Base-by-base conservation (phyloP, 2,329 filamentous ascomycete genomes). In the Trichothecium sympodiale region DNA sequence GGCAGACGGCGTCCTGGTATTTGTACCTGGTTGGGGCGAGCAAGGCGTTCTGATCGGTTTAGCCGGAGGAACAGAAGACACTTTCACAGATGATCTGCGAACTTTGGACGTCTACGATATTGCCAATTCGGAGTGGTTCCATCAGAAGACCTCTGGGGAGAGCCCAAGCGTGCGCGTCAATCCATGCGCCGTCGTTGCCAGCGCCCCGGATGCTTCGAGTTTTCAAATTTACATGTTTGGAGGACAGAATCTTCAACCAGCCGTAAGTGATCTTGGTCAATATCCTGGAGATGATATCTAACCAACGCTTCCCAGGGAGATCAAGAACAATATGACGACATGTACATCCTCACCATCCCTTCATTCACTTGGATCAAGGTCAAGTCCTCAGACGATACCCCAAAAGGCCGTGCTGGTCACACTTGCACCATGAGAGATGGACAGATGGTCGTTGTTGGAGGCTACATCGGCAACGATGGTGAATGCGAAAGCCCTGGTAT, bases 161-260 rank as follows among this genome's bases (percentile, higher is more conserved):
- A 50, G 71, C 2, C 76, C 76, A 3, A 53, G 53, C 12, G 56
- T 65, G 39, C 61, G 76, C 9, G 61, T 73, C 17, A 65, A 70
- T 18, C 80, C 79, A 41, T 80, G 76, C 48, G 72, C 72, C 3
- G 76, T 73, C 33, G 70, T 65, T 12, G 69, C 70, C 2, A 78
- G 74, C 64, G 64, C 74, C 0, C 71, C 80, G 6, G 80, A 84
- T 48, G 81, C 80, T 8, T 80, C 77, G 14, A 82, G 76, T 18
- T 83, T 84, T 50, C 82, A 87, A 49, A 69, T 88, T 31, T 85
- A 87, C 57, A 71, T 87, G 59, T 87, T 81, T 49, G 83, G 80
- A 10, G 83, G 83, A 0, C 83, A 87, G 51, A 82, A 83, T 43
- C 62, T 87, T 1, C 65, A 74, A 17, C 80, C 82, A 1, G 70